Conservation (phyloP, 2,329 filamentous ascomycete genomes). For the Fusarium odoratissimum region DNA sequence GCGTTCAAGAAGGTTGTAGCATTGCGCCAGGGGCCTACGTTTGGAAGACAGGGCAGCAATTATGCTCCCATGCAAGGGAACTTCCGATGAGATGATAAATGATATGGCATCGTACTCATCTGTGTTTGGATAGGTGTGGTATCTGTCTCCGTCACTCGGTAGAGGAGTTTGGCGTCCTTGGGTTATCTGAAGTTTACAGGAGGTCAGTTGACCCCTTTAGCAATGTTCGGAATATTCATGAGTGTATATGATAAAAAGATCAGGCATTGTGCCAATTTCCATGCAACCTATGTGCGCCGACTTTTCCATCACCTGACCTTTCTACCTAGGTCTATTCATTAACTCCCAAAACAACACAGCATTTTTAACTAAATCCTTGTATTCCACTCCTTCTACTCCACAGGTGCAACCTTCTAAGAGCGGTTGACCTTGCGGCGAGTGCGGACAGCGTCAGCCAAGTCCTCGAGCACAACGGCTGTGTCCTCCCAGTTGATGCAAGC, state of each 20-base stretch:
- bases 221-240: slow-evolving; percentile 8
- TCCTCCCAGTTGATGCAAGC: slow-evolving; percentile 95
- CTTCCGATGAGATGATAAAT: slow-evolving; percentile 28
- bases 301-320: slow-evolving; percentile 37
- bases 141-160: not conserved
- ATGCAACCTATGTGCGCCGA: slow-evolving; percentile 45
- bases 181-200: slow-evolving; percentile 10
- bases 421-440: slow-evolving; percentile 71
- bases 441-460: slow-evolving; percentile 86
- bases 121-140: not conserved
- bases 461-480: slow-evolving; percentile 83
- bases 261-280: slow-evolving; percentile 42
- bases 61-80: slow-evolving; percentile 48
- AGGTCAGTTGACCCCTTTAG: slow-evolving; percentile 10
- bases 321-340: slow-evolving; percentile 36
- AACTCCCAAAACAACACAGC: slow-evolving; percentile 36
- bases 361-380: slow-evolving; percentile 15
- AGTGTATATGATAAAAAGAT: slow-evolving; percentile 21
- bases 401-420: slow-evolving; percentile 44
- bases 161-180: slow-evolving; percentile 28
- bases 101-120: not conserved
- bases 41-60: slow-evolving; percentile 44
- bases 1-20: slow-evolving; percentile 62
- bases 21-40: slow-evolving; percentile 49
- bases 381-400: slow-evolving; percentile 27